phyloP scores from a whole-genome alignment of 2,329 filamentous ascomycete genomes.

The Rhynchosporium secalis region DNA sequence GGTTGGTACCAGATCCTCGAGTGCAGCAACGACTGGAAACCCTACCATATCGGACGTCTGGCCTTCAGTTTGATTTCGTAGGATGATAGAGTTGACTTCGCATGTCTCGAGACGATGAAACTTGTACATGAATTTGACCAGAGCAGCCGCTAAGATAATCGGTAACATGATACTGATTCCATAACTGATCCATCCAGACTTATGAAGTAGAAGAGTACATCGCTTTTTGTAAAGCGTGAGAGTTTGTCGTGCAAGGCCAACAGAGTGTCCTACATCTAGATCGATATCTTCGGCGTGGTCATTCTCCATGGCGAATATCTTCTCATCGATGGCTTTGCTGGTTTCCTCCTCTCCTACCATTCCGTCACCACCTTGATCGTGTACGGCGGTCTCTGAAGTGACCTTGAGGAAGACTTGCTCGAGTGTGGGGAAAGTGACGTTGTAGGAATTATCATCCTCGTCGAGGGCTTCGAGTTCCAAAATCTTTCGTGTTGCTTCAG shows the following conservation, averaged over 20 bases:
- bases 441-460: constrained; percentile 52
- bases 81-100: constrained; percentile 19
- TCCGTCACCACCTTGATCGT: constrained; percentile 32
- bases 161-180: constrained; percentile 59
- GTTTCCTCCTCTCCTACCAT: constrained; percentile 29
- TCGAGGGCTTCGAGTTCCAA: constrained; percentile 53
- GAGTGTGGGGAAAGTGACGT: constrained; percentile 63
- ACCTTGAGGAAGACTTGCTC: constrained; percentile 69
- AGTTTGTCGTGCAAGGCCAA: constrained; percentile 56
- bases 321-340: constrained; percentile 26
- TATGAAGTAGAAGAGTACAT: constrained; percentile 57
- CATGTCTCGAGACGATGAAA: constrained; percentile 31
- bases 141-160: constrained; percentile 55
- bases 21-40: constrained; percentile 19
- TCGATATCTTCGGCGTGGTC: constrained; percentile 34
- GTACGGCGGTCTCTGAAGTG: constrained; percentile 52
- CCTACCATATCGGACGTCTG: background rate
- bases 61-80: constrained; percentile 21
- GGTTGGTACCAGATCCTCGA: constrained; percentile 12
- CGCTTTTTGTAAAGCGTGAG: constrained; percentile 61
- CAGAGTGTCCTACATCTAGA: constrained; percentile 54
- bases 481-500: constrained; percentile 56
- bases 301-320: constrained; percentile 31
- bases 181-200: constrained; percentile 55
- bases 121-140: constrained; percentile 47